Base-by-base conservation (phyloP, 2,329 filamentous ascomycete genomes). In the Berkeleyomyces basicola region DNA sequence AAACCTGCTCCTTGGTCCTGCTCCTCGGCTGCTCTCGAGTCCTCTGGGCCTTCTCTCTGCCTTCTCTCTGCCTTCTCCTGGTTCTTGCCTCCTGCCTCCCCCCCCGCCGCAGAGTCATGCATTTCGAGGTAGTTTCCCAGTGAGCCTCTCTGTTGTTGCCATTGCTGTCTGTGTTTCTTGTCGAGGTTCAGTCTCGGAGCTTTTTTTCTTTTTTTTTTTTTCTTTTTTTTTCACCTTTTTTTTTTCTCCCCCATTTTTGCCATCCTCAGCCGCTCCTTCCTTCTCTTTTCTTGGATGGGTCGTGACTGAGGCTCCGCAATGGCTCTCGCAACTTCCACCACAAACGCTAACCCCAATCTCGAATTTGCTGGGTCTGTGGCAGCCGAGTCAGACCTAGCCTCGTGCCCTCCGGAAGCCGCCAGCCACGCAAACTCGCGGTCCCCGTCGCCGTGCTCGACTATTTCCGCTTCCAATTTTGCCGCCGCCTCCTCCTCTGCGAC, bases 301-400 rank as follows among this genome's bases (percentile, higher is more conserved):
- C 31, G 14, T 53, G 55, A n/a, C 61, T 63, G 58, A 61, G 58
- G 62, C 58, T 64, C 62, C 62, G 58, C 62, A 47, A 64, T 64
- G 58, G 36, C 40, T 36, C 60, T 58, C 53, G 37, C 49, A 40
- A 46, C 61, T 46, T 57, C 40, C 16, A 60, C 44, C 44, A 44
- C 58, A 37, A 53, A 43, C 39, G n/a, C 58, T 58, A 64, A 61
- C 62, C 49, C 58, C 49, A 55, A 61, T 43, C 55, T 60, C 44
- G 55, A 51, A 59, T 61, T 61, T 61, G 36, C 44, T 49, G 58
- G 44, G 37, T 40, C 61, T 36, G 39, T 60, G 62, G 40, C 61
- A 42, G 47, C 37, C 23, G 23, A 39, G 31, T 61, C 58, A 42
- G 36, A 47, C 58, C 37, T 57, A 58, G 58, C 46, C 37, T 55